These are phyloP conservation scores for Nicotiana sylvestris DNA, from an alignment of 257 asterid species.

Conservation along the genomic window DNA sequence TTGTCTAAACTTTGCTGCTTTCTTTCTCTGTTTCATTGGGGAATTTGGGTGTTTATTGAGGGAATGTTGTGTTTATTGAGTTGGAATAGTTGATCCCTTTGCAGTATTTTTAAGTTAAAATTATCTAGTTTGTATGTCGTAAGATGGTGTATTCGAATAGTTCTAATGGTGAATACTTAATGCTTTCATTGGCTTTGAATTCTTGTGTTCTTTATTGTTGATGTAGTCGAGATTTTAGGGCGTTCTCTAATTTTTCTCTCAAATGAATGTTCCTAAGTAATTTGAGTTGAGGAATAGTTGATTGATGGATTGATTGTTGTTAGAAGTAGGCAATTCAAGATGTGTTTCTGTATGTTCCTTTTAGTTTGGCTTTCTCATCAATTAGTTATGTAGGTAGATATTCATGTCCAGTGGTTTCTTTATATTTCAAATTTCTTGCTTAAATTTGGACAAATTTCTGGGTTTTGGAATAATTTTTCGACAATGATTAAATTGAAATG, in stretches of 20 bases:
- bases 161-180: neutral
- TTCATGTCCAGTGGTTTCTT: neutral
- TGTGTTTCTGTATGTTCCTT: too few relatives aligned
- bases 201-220: neutral
- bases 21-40: neutral
- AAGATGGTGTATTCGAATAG: neutral
- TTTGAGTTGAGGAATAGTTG: neutral
- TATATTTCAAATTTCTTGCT: neutral
- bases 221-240: neutral
- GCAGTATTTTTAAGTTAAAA: neutral
- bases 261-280: neutral
- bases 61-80: neutral
- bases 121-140: neutral
- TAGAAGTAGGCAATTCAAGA: too few relatives aligned
- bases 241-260: neutral
- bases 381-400: too few relatives aligned
- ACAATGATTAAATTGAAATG: too few relatives aligned
- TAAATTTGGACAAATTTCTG: neutral
- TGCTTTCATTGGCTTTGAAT: neutral
- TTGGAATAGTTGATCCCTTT: neutral
- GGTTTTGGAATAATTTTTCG: neutral
- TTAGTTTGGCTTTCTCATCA: too few relatives aligned
- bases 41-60: neutral
- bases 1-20: neutral
- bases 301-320: neutral